These are phyloP conservation scores for Vigna radiata DNA, from an alignment of 306 rosid species.

Conservation along the genomic window DNA sequence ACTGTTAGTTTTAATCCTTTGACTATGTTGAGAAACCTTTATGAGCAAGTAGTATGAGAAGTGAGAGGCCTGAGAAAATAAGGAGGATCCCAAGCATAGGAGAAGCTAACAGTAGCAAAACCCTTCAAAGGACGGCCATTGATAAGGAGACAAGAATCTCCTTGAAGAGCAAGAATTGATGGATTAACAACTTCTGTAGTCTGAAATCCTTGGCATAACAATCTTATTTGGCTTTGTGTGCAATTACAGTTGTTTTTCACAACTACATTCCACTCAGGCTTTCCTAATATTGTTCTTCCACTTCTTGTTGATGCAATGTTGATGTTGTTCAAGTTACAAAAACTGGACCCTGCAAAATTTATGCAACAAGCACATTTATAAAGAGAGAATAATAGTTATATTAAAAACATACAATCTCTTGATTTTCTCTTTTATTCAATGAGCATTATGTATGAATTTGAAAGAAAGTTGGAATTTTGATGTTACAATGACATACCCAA, in stretches of 20 bases:
- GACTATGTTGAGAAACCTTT: too few species aligned
- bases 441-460: too few species aligned
- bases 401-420: not conserved
- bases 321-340: conserved; percentile 53
- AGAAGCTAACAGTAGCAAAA: conserved; percentile 45
- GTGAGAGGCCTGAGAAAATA: conserved; percentile 39
- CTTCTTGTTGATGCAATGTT: conserved; percentile 54
- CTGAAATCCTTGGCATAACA: conserved; percentile 54
- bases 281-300: conserved; percentile 46
- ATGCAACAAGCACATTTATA: not conserved
- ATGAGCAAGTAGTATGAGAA: conserved; percentile 14
- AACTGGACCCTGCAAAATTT: conserved; percentile 46
- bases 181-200: conserved; percentile 45
- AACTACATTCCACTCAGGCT: conserved; percentile 64
- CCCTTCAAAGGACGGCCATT: conserved; percentile 41
- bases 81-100: conserved; percentile 71
- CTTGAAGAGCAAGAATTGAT: conserved; percentile 22
- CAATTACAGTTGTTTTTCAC: conserved; percentile 62
- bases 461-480: too few species aligned
- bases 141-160: conserved; percentile 52
- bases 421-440: too few species aligned
- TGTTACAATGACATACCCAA: too few species aligned
- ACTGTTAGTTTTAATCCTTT: too few species aligned
- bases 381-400: not conserved
- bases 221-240: conserved; percentile 39